Conservation (phyloP, 2,329 filamentous ascomycete species). For the Calonectria fujianensis region DNA sequence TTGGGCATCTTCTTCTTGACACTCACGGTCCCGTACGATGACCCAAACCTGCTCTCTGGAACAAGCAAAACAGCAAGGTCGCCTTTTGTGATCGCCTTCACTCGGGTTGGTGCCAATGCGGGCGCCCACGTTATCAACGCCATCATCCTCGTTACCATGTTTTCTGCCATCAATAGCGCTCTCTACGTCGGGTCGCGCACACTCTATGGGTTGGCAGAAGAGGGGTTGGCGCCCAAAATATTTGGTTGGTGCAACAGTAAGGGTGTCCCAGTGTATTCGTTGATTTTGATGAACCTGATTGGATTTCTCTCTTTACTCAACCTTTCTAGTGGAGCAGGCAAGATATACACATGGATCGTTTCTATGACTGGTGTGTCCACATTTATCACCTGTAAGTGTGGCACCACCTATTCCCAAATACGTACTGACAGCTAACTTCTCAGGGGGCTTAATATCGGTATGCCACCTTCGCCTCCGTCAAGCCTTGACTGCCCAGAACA, state of each 20-base stretch:
- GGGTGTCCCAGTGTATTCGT: conserved; percentile 59
- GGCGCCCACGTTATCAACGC: conserved; percentile 68
- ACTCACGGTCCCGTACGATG: conserved; percentile 72
- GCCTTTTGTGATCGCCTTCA: conserved; percentile 70
- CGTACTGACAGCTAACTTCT: background rate
- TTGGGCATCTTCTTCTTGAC: conserved; percentile 71
- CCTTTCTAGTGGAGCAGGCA: conserved; percentile 33
- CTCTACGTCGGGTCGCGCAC: conserved; percentile 74
- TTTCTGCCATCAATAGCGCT: conserved; percentile 70
- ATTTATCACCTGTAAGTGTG: conserved; percentile 28
- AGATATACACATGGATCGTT: conserved; percentile 33
- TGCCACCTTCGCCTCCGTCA: conserved; percentile 38
- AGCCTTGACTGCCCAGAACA: conserved; percentile 36
- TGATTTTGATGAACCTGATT: conserved; percentile 44
- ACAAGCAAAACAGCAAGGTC: conserved; percentile 68
- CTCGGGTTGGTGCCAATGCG: conserved; percentile 17
- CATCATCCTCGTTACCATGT: conserved; percentile 71
- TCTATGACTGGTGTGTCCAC: conserved; percentile 32
- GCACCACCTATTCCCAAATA: too few relatives aligned
- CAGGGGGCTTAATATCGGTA: conserved; percentile 29
- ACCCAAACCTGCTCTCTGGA: conserved; percentile 68
- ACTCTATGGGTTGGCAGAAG: conserved; percentile 72
- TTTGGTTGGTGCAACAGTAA: conserved; percentile 69
- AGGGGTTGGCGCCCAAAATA: conserved; percentile 70
- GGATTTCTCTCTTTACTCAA: conserved; percentile 45